Base-by-base conservation (phyloP, 2,329 filamentous ascomycete species). In the Ambrosiella xylebori region DNA sequence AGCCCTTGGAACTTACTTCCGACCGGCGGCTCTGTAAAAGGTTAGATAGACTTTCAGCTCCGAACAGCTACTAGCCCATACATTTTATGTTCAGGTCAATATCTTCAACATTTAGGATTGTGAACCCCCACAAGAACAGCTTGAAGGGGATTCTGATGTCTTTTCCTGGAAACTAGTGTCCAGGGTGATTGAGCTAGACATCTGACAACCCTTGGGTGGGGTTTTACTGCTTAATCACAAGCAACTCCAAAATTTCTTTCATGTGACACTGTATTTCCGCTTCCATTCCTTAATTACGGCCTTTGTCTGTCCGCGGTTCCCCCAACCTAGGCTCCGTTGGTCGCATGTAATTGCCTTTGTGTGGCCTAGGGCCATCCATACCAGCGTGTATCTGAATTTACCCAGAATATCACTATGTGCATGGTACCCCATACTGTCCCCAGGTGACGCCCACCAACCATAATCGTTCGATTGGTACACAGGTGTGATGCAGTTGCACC, bases 251-350 rank as follows among this genome's bases (percentile, higher is more conserved):
- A 11, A 7, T 41, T 2, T 41, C n/a, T 47, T 17, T 8, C 44
- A 47, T 47, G 19, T 51, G 47, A 51, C 27, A 12, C n/a, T 51
- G 8, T 51, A 27, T 36, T 51, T 7, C 5, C 19, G 27, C 9
- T 9, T n/a, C 47, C 7, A 51, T 15, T 5, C 47, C 40, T 41
- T 41, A 41, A 2, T 15, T 11, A 51, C 19, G 27, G 27, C 6
- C 27, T 51, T 7, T 51, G 3, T 9, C 19, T 9, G 47, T 27
- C 54, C 58, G 49, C 58, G 54, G 40, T 59, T 59, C 49, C 58
- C 58, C 58, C 58, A 59, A 59, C 41, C 12, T 35, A n/a, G 54
- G 15, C 44, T 52, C 54, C 58, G 54, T 27, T 4, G 13, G 19
- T 36, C 47, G 27, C 47, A 51, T 51, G 37, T 37, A 41, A 9